These are phyloP conservation scores for Fonsecaea nubica DNA, from an alignment of 2,329 filamentous ascomycete genomes.

Conservation along the genomic window DNA sequence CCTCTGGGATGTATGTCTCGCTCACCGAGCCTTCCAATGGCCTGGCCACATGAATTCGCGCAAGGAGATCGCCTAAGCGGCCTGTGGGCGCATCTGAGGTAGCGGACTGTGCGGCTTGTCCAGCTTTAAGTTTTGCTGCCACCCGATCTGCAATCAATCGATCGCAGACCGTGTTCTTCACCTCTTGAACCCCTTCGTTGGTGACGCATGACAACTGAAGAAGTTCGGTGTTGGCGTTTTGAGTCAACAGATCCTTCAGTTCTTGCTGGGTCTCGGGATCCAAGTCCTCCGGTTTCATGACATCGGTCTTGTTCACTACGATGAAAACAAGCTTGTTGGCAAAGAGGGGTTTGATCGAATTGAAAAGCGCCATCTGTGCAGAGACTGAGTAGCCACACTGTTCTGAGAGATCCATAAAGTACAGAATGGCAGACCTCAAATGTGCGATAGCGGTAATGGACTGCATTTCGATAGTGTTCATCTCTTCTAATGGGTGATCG, in stretches of 20 bases:
- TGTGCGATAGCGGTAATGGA: conserved; percentile 97
- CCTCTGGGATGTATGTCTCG: conserved; percentile 88
- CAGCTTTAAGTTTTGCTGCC: conserved; percentile 90
- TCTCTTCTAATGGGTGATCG: conserved; percentile 96
- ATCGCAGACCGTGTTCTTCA: conserved; percentile 95
- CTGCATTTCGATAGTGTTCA: conserved; percentile 99
- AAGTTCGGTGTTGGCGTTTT: conserved; percentile 88
- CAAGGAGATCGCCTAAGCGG: conserved; percentile 86
- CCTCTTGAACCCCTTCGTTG: conserved; percentile 88
- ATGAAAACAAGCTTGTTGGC: conserved; percentile 97
- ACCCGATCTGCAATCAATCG: conserved; percentile 90
- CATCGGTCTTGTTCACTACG: conserved; percentile 98
- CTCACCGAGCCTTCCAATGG: conserved; percentile 80
- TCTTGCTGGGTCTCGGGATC: conserved; percentile 78
- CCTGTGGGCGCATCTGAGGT: conserved; percentile 77
- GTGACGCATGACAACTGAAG: conserved; percentile 95
- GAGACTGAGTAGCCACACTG: conserved; percentile 94
- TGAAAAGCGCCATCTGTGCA: conserved; percentile 92
- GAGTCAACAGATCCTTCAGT: conserved; percentile 74
- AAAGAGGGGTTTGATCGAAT: conserved; percentile 95
- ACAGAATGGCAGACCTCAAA: conserved; percentile 90
- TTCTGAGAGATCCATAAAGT: conserved; percentile 98
- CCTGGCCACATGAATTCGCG: conserved; percentile 95
- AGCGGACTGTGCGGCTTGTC: conserved; percentile 82
- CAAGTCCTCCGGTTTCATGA: conserved; percentile 84